Conservation (phyloP, 1,284 basidiomycete genomes). For the Boletellus deceptivus region DNA sequence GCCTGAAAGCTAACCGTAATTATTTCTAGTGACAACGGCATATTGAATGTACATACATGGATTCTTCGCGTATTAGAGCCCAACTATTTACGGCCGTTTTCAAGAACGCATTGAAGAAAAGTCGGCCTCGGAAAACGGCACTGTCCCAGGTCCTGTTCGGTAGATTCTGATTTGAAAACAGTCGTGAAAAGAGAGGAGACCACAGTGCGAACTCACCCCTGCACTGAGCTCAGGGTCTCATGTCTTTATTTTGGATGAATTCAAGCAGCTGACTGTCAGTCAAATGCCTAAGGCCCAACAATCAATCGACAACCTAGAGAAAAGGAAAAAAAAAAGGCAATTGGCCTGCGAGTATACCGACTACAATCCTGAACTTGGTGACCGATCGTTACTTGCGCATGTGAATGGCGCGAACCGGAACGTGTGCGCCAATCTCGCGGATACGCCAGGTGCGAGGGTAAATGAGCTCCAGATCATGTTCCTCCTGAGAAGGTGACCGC, state of each 20-base stretch:
- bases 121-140: too few relatives aligned
- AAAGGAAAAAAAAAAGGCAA: not conserved
- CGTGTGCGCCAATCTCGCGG: constrained; percentile 76
- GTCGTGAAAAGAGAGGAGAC: too few relatives aligned
- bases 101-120: too few relatives aligned
- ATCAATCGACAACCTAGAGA: constrained; percentile 57
- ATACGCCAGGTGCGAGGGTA: constrained; percentile 81
- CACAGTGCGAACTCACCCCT: not conserved
- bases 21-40: not conserved
- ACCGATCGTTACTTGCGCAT: constrained; percentile 71
- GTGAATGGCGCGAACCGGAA: constrained; percentile 74
- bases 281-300: constrained; percentile 52
- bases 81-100: too few relatives aligned
- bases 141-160: too few relatives aligned
- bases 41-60: too few relatives aligned
- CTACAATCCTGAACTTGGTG: too few relatives aligned
- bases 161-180: too few relatives aligned
- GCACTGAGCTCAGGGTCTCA: constrained; percentile 60
- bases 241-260: constrained; percentile 63
- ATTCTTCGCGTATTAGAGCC: not conserved
- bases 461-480: constrained; percentile 61
- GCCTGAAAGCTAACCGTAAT: constrained; percentile 27
- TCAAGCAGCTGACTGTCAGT: constrained; percentile 53
- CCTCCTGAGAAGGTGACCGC: constrained; percentile 71
- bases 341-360: not conserved